Evolutionary conservation across 2,329 filamentous ascomycete genomes (phyloP).

Genomic region (Escovopsis sp.): DNA sequence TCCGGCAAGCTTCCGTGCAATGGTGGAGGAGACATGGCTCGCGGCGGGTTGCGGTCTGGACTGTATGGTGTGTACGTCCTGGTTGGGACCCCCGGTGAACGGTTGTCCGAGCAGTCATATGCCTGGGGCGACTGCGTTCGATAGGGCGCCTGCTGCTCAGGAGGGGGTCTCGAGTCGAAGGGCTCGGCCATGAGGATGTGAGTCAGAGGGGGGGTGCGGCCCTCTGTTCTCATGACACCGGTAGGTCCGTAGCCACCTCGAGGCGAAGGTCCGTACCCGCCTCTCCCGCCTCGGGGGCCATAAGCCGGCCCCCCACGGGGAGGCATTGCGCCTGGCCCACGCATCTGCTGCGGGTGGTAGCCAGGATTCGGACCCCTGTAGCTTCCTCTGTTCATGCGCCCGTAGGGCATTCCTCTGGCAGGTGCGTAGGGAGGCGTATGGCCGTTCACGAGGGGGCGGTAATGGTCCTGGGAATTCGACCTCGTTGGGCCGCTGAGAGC

Average conservation of each 20-base stretch:
- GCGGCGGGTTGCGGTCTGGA: slow-evolving; percentile 32
- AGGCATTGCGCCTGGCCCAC: slow-evolving; percentile 30
- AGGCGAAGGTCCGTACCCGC: slow-evolving; percentile 17
- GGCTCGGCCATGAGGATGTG: slow-evolving; percentile 23
- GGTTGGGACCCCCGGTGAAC: too few species aligned
- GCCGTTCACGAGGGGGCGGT: slow-evolving; percentile 42
- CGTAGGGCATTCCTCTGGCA: slow-evolving; percentile 31
- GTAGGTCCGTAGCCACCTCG: slow-evolving; percentile 17
- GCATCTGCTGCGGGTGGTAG: slow-evolving; percentile 21
- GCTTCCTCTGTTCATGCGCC: slow-evolving; percentile 34
- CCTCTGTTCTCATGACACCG: slow-evolving; percentile 15
- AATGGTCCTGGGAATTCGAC: slow-evolving; percentile 43
- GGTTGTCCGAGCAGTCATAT: slow-evolving; percentile 17
- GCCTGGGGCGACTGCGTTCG: slow-evolving; percentile 19
- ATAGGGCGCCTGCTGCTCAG: slow-evolving; percentile 24
- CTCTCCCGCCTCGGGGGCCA: slow-evolving; percentile 23
- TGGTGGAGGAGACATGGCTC: slow-evolving; percentile 51
- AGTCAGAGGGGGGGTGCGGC: slow-evolving; percentile 20
- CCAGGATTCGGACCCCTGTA: slow-evolving; percentile 31
- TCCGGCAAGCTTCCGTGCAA: slow-evolving; percentile 30
- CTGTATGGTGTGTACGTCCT: slow-evolving; percentile 29
- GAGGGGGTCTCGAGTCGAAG: slow-evolving; percentile 24
- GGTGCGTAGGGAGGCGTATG: slow-evolving; percentile 30
- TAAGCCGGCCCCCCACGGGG: slow-evolving; percentile 28
- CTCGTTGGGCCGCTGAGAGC: slow-evolving; percentile 21